phyloP scores from a whole-genome alignment of 2,329 filamentous ascomycete species.

The Penicillium sp. region DNA sequence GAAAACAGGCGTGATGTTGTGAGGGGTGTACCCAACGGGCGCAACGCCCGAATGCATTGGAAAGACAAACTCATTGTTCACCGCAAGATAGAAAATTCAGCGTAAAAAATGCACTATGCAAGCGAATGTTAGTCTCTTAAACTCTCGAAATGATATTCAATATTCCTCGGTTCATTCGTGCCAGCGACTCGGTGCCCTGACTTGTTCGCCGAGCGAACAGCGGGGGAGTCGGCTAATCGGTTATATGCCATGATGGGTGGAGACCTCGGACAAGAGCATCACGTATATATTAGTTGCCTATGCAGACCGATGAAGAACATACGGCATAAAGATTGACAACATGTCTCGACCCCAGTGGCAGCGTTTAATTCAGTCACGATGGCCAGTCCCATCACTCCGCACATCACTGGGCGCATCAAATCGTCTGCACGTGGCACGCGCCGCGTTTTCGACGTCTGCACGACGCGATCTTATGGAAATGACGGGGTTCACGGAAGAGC shows the following conservation, averaged over 20 bases:
- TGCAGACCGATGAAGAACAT: neutral
- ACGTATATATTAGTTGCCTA: neutral
- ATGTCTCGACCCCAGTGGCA: conserved; percentile 20
- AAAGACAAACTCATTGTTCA: conserved; percentile 7
- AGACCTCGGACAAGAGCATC: neutral
- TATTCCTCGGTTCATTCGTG: neutral
- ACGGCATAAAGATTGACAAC: neutral
- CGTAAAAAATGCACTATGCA: neutral
- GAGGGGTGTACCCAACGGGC: neutral
- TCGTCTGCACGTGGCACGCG: conserved; percentile 1
- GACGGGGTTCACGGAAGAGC: conserved; percentile 70
- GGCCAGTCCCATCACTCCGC: neutral
- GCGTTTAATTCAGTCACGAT: conserved; percentile 12
- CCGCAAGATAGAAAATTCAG: neutral
- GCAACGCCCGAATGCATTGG: neutral
- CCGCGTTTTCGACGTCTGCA: conserved; percentile 36
- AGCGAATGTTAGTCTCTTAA: neutral
- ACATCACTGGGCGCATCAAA: neutral
- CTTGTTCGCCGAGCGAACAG: conserved; percentile 70
- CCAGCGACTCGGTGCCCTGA: neutral
- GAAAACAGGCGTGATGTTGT: neutral
- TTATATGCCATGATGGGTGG: conserved; percentile 6
- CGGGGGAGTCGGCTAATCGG: conserved; percentile 44
- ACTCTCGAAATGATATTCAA: neutral
- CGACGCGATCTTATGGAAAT: conserved; percentile 64